phyloP scores from a whole-genome alignment of 2,329 filamentous ascomycete genomes.

The Zymoseptoria tritici region DNA sequence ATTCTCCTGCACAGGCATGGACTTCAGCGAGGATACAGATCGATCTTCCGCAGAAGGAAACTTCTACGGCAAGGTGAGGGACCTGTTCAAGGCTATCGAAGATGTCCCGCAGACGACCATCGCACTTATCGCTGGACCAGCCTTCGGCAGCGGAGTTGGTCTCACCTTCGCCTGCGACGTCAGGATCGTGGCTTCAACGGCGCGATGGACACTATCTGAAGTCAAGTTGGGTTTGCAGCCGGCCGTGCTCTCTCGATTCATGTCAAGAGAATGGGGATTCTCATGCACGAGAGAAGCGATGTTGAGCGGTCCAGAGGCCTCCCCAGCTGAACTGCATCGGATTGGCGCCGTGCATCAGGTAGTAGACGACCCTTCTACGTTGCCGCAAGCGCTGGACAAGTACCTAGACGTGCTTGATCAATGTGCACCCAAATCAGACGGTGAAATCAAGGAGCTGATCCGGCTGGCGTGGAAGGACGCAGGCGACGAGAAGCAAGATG shows the following conservation, averaged over 20 bases:
- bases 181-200: slow-evolving; percentile 10
- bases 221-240: slow-evolving; percentile 16
- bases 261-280: slow-evolving; percentile 15
- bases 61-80: slow-evolving; percentile 11
- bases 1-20: slow-evolving; percentile 21
- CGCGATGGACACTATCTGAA: slow-evolving; percentile 15
- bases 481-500: slow-evolving; percentile 8
- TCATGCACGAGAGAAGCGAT: slow-evolving; percentile 15
- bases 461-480: slow-evolving; percentile 12
- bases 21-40: slow-evolving; percentile 8
- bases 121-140: slow-evolving; percentile 12
- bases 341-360: slow-evolving; percentile 11
- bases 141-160: slow-evolving; percentile 15
- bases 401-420: slow-evolving; percentile 10
- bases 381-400: background rate
- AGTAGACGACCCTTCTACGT: background rate
- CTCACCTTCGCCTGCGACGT: slow-evolving; percentile 17
- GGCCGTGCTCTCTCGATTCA: slow-evolving; percentile 17
- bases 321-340: slow-evolving; percentile 8
- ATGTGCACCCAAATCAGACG: slow-evolving; percentile 12
- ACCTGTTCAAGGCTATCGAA: slow-evolving; percentile 13
- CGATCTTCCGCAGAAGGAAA: slow-evolving; percentile 5
- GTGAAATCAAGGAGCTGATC: slow-evolving; percentile 12
- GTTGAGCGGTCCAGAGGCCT: slow-evolving; percentile 10
- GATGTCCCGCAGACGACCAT: slow-evolving; percentile 16